A percentile compares a stretch with the other conserved stretches of the same genome.
These are phyloP conservation scores for Crucibulum laeve DNA, from an alignment of 768 basidiomycete species.

Conservation along the genomic window DNA sequence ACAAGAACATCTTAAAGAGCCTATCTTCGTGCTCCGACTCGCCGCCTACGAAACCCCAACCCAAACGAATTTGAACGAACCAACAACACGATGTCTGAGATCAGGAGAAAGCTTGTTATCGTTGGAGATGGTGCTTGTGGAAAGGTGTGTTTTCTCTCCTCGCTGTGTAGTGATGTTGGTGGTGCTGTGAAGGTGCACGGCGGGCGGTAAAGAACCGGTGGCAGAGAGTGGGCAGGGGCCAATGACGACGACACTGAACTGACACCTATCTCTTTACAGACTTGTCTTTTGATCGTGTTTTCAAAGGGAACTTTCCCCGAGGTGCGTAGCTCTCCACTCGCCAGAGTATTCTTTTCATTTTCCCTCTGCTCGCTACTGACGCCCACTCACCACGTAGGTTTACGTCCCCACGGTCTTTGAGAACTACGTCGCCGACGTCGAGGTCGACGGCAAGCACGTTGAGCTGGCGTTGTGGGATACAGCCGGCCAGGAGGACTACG, in stretches of 20 bases:
- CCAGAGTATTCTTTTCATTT: slow-evolving; percentile 1
- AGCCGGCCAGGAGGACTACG: slow-evolving; percentile 98
- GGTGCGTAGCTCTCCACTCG: slow-evolving; percentile 38
- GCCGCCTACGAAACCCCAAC: no score
- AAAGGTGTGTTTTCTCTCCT: slow-evolving; percentile 52
- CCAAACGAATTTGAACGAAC: no score
- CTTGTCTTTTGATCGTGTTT: slow-evolving; percentile 93
- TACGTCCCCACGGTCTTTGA: slow-evolving; percentile 99
- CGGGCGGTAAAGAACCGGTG: no score
- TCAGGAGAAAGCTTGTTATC: slow-evolving; percentile 97
- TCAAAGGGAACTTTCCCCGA: slow-evolving; percentile 96
- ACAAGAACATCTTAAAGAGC: no score
- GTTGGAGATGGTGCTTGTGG: slow-evolving; percentile 98
- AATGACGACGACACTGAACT: no score
- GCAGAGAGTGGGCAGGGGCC: no score
- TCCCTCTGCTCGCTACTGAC: not conserved
- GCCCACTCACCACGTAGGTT: slow-evolving; percentile 49
- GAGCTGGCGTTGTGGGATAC: slow-evolving; percentile 99
- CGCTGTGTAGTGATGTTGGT: slow-evolving; percentile 1
- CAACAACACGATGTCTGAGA: slow-evolving; percentile 99
- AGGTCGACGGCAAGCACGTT: slow-evolving; percentile 97
- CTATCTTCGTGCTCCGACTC: no score
- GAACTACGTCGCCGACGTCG: slow-evolving; percentile 99
- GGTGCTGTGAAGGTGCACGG: not conserved
- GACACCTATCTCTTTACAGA: slow-evolving; percentile 37